Evolutionary conservation across 1,139 yeast species (phyloP), one percentile per base, ranked within the genome.

Genomic region (Pichia sp.): DNA sequence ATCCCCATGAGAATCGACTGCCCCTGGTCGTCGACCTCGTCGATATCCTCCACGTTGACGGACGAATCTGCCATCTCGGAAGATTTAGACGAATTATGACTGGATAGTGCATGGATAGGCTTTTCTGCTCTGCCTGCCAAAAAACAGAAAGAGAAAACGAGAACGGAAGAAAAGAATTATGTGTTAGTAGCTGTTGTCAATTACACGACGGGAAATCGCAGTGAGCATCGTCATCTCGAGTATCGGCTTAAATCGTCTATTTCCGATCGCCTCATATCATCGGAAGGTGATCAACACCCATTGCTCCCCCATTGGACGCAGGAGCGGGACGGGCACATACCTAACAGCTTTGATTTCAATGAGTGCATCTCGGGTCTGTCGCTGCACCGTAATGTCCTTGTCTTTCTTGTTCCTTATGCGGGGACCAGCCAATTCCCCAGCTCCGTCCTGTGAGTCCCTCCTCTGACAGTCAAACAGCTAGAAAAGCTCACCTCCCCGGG

Each of bases 11-110:
- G 73, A 50, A 93, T 89, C 49, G 83, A 85, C 68, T 90, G 96
- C 28, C 91, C 91, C 55, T 91, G 93, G 54, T 83, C 89, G 64
- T 90, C 97, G 44, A 91, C 80, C 66, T 91, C 98, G 67, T 91
- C 98, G 47, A 89, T 79, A 67, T 90, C 97, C 66, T 83, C 89
- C 18, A 66, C 66, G 48, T 63, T 53, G 2, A 28, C 54, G 16
- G 50, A 19, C 16, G 56, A 8, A 16, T 39, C 41, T 28, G 49
- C 36, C 16, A 50, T 16, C 26, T 31, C 44, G 26, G 50, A 34
- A 12, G 50, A 22, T 25, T 31, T 31, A 8, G 40, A 21, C 9
- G 55, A 46, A 10, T 41, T 19, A 3, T 31, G 55, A 30, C 3
- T 31, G 37, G 28, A 6, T 31, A 18, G 19, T 34, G 43, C 18